Conservation (phyloP, 257 asterid genomes). For the Primulina eburnea region DNA sequence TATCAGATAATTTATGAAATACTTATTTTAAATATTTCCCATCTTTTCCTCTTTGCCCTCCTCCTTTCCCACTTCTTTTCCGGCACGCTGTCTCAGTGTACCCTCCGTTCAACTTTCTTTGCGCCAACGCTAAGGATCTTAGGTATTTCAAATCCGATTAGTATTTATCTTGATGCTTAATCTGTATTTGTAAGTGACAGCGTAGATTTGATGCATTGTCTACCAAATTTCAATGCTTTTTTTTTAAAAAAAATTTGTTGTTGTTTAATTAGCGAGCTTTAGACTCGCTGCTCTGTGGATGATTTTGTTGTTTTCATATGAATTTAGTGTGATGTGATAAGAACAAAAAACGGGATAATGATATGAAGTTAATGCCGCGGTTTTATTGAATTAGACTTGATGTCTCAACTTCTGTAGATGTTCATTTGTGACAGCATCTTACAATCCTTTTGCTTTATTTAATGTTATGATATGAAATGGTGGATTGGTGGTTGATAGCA, state of each 20-base stretch:
- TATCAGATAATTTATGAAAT: no score
- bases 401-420: background rate
- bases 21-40: no score
- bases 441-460: background rate
- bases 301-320: background rate
- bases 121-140: background rate
- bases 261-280: background rate
- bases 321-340: no score
- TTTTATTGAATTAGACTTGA: background rate
- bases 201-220: background rate
- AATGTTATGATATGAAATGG: background rate
- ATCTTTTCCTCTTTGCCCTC: background rate
- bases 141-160: background rate
- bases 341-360: background rate
- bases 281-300: background rate
- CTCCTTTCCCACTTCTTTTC: background rate
- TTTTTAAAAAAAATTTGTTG: no score
- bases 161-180: background rate
- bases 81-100: background rate
- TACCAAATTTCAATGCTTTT: no score
- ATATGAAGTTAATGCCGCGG: background rate
- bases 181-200: background rate
- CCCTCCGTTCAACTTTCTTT: background rate
- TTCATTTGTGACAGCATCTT: background rate
- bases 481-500: background rate